A percentile compares a stretch with the other conserved stretches of the same genome.
Evolutionary conservation across 148 eudicot genomes (phyloP).

Genomic region (Nepenthes mirabilis): DNA sequence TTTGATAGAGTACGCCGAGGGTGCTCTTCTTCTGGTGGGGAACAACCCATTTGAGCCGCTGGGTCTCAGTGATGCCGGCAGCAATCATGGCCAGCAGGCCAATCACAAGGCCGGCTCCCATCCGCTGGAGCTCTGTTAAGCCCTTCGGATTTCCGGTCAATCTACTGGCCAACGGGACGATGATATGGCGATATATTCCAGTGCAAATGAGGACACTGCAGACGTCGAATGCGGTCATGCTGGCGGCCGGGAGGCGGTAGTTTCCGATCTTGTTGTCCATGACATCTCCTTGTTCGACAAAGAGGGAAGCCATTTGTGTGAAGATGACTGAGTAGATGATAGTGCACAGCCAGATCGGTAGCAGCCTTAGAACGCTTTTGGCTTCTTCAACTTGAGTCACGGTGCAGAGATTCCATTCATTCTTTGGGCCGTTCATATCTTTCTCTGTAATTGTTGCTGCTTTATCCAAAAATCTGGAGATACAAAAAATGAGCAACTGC

Average conservation of each 20-base stretch:
- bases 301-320: conserved; percentile 96
- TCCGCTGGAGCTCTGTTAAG: conserved; percentile 1
- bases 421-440: conserved; percentile 14
- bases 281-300: conserved; percentile 86
- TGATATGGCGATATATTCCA: conserved; percentile 41
- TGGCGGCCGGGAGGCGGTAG: conserved; percentile 67
- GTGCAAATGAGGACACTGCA: conserved; percentile 65
- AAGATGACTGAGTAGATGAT: conserved; percentile 81
- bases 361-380: conserved; percentile 64
- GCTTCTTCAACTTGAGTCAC: conserved; percentile 91
- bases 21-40: neutral
- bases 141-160: neutral
- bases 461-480: conserved; percentile 59
- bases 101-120: conserved; percentile 1
- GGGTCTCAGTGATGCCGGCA: conserved; percentile 16
- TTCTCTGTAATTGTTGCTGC: conserved; percentile 53
- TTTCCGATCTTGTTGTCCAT: conserved; percentile 45
- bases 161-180: conserved; percentile 45
- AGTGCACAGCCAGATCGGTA: conserved; percentile 89
- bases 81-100: conserved; percentile 8
- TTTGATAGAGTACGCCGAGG: neutral
- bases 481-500: neutral
- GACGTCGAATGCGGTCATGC: conserved; percentile 80
- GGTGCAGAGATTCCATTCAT: conserved; percentile 77
- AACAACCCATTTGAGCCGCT: neutral